phyloP scores from a whole-genome alignment of 306 rosid genomes.

The Inga laurina region DNA sequence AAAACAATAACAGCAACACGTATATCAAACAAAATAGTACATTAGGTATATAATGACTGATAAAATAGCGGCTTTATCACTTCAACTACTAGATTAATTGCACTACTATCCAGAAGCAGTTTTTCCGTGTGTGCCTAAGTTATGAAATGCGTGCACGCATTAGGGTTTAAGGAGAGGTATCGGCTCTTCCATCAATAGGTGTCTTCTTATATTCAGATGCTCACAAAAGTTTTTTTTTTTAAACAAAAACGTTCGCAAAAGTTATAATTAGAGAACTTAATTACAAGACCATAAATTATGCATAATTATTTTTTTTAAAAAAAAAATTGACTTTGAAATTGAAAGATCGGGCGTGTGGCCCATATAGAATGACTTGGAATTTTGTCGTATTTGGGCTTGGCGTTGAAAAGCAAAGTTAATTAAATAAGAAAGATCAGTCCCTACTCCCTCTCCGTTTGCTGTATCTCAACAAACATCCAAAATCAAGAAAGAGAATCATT shows the following conservation, averaged over 20 bases:
- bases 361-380: background rate
- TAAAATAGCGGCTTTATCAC: background rate
- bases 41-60: background rate
- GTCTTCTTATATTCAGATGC: background rate
- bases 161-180: background rate
- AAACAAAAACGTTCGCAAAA: background rate
- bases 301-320: background rate
- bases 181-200: background rate
- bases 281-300: background rate
- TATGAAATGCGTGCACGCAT: slow-evolving; percentile 36
- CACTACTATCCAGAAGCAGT: slow-evolving; percentile 6
- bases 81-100: background rate
- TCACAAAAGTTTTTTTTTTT: background rate
- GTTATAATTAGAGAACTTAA: background rate
- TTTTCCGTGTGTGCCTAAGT: background rate
- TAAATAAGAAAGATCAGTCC: background rate
- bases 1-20: background rate
- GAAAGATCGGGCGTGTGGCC: slow-evolving; percentile 18
- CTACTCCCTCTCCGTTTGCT: background rate
- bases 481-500: slow-evolving; percentile 8
- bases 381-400: background rate
- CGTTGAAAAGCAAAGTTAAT: background rate
- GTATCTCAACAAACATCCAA: background rate
- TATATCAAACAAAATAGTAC: background rate
- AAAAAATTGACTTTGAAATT: background rate